Evolutionary conservation across 257 asterid species (phyloP).

Genomic region (Salvia rosmarinus): DNA sequence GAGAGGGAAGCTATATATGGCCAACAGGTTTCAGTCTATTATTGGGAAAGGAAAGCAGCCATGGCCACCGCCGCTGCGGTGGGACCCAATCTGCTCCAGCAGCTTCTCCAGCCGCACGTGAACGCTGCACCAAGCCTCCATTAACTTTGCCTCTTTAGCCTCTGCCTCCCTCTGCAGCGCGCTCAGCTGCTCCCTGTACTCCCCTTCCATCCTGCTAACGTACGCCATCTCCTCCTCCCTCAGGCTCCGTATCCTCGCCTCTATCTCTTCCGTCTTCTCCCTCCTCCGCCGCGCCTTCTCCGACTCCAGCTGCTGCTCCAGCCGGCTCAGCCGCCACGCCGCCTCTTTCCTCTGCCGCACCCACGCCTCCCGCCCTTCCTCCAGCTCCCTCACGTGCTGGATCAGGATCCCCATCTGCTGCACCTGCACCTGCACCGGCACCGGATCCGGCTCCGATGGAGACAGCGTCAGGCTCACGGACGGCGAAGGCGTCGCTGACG

Average conservation of each 20-base stretch:
- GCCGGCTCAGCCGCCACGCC: too few species aligned
- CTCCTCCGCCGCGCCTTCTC: too few species aligned
- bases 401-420: slow-evolving; percentile 54
- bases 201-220: slow-evolving; percentile 59
- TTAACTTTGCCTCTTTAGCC: slow-evolving; percentile 63
- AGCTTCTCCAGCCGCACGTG: slow-evolving; percentile 61
- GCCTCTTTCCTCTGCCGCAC: slow-evolving; percentile 72
- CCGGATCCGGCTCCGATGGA: slow-evolving; percentile 67
- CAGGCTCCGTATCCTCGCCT: slow-evolving; percentile 51
- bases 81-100: slow-evolving; percentile 52
- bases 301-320: too few species aligned
- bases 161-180: slow-evolving; percentile 67
- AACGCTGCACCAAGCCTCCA: slow-evolving; percentile 65
- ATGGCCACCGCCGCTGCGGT: slow-evolving; percentile 32
- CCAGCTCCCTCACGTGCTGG: slow-evolving; percentile 63
- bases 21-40: background rate
- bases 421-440: too few species aligned
- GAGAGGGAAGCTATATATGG: background rate
- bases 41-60: background rate
- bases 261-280: too few species aligned
- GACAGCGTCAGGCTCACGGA: too few species aligned
- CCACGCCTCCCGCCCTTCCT: slow-evolving; percentile 71
- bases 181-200: slow-evolving; percentile 60
- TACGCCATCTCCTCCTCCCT: slow-evolving; percentile 63
- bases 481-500: too few species aligned